These are phyloP conservation scores for Biscogniauxia marginata DNA, from an alignment of 2,329 filamentous ascomycete species.

Conservation along the genomic window DNA sequence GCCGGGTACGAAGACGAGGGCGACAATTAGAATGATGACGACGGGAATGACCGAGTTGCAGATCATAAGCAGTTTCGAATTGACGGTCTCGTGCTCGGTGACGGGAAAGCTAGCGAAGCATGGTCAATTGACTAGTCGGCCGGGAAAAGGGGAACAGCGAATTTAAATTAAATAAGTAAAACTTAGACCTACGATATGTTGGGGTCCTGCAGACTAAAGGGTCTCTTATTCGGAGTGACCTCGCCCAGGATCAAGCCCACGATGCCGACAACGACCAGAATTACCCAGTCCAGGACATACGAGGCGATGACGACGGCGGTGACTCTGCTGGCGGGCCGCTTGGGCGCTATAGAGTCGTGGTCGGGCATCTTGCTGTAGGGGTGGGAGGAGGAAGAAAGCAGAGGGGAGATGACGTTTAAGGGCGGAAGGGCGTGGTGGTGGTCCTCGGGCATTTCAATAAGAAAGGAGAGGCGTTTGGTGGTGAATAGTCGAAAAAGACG, in stretches of 20 bases:
- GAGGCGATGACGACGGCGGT: slow-evolving; percentile 52
- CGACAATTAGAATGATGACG: slow-evolving; percentile 65
- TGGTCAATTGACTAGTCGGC: not conserved
- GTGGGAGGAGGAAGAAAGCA: slow-evolving; percentile 21
- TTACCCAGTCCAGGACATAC: slow-evolving; percentile 73
- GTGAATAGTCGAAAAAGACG: not conserved
- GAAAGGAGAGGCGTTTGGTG: slow-evolving; percentile 3
- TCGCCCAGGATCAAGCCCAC: slow-evolving; percentile 59
- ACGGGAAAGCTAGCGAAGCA: slow-evolving; percentile 62
- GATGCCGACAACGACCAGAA: slow-evolving; percentile 59
- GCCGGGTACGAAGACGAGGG: slow-evolving; percentile 70
- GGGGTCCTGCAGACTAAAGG: slow-evolving; percentile 71
- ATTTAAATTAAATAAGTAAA: too few species aligned
- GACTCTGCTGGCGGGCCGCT: slow-evolving; percentile 21
- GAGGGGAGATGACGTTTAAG: slow-evolving; percentile 20
- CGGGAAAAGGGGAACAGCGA: not conserved
- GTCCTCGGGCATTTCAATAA: slow-evolving; percentile 27
- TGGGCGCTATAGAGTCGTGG: slow-evolving; percentile 17
- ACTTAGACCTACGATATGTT: slow-evolving; percentile 63
- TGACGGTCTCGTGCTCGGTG: slow-evolving; percentile 69
- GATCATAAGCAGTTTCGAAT: slow-evolving; percentile 63
- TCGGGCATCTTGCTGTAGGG: slow-evolving; percentile 33
- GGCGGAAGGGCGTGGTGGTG: slow-evolving; percentile 19
- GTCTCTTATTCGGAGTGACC: slow-evolving; percentile 63
- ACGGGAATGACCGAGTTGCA: slow-evolving; percentile 64